phyloP scores from a whole-genome alignment of 1,139 yeast genomes.

The Magnusiomyces paraingens region DNA sequence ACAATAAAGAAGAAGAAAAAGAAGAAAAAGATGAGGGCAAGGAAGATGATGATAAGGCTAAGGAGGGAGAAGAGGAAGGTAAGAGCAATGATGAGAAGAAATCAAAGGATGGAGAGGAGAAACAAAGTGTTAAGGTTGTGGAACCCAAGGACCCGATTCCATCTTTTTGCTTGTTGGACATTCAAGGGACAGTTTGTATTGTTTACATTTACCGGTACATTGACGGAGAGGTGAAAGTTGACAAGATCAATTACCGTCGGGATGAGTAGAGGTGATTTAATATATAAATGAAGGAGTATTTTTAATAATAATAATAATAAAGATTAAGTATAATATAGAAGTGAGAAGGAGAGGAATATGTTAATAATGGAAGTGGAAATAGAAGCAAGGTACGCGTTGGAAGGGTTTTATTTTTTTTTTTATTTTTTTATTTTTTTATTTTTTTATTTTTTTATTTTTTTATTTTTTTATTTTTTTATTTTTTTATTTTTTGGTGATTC shows the following conservation, averaged over 20 bases:
- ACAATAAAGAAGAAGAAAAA: slow-evolving; percentile 13
- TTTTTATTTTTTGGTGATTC: too few species aligned
- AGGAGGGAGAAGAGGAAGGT: slow-evolving; percentile 17
- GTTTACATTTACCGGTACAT: slow-evolving; percentile 78
- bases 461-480: too few species aligned
- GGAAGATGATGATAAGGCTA: slow-evolving; percentile 3
- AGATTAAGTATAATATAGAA: too few species aligned
- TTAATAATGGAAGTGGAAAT: too few species aligned
- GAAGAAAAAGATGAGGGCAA: not conserved
- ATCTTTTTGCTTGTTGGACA: slow-evolving; percentile 80
- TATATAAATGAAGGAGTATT: too few species aligned
- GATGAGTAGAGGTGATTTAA: slow-evolving; percentile 1
- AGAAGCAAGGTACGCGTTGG: too few species aligned
- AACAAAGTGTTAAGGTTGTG: slow-evolving; percentile 9
- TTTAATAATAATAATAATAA: too few species aligned
- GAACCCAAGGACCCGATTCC: slow-evolving; percentile 49
- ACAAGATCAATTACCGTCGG: slow-evolving; percentile 75
- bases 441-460: too few species aligned
- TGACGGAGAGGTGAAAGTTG: slow-evolving; percentile 84
- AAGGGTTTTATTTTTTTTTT: too few species aligned
- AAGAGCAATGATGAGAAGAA: slow-evolving; percentile 12
- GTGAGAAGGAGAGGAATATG: too few species aligned
- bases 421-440: too few species aligned
- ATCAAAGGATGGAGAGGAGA: slow-evolving; percentile 1
- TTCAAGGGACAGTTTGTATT: slow-evolving; percentile 70